Conservation (phyloP, 2,329 filamentous ascomycete species). For the Xylariaceae sp. region DNA sequence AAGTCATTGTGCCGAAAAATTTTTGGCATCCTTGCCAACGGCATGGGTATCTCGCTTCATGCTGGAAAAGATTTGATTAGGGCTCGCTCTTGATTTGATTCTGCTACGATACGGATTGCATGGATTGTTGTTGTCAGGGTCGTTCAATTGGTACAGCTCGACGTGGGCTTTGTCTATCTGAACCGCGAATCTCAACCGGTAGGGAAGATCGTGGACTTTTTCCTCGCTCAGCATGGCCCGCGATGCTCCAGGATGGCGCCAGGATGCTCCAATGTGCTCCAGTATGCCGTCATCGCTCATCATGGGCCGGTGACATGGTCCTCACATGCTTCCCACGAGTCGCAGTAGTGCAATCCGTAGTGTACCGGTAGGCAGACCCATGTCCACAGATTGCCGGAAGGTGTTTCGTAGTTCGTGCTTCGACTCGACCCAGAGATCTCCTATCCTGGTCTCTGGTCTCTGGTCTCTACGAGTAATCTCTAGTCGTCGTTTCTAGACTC, state of each 20-base stretch:
- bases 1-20: conserved; percentile 5
- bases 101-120: not conserved
- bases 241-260: too few species aligned
- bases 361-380: not conserved
- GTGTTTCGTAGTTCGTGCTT: not conserved
- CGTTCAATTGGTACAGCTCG: not conserved
- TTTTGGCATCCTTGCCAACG: not conserved
- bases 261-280: not conserved
- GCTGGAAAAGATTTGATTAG: too few species aligned
- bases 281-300: not conserved
- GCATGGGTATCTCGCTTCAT: too few species aligned
- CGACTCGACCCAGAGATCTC: not conserved
- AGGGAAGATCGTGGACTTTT: too few species aligned
- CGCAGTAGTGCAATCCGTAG: not conserved
- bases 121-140: not conserved
- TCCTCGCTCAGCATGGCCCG: too few species aligned
- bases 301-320: not conserved
- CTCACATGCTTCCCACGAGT: not conserved
- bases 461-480: not conserved
- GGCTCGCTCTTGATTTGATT: too few species aligned
- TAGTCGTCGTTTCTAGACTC: too few species aligned
- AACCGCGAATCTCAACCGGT: too few species aligned
- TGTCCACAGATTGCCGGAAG: not conserved
- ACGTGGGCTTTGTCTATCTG: not conserved
- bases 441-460: not conserved